A percentile compares a stretch with the other conserved stretches of the same genome.
Conservation (phyloP, 2,329 filamentous ascomycete species). For the Ophiocordyceps camponoti-saundersi region DNA sequence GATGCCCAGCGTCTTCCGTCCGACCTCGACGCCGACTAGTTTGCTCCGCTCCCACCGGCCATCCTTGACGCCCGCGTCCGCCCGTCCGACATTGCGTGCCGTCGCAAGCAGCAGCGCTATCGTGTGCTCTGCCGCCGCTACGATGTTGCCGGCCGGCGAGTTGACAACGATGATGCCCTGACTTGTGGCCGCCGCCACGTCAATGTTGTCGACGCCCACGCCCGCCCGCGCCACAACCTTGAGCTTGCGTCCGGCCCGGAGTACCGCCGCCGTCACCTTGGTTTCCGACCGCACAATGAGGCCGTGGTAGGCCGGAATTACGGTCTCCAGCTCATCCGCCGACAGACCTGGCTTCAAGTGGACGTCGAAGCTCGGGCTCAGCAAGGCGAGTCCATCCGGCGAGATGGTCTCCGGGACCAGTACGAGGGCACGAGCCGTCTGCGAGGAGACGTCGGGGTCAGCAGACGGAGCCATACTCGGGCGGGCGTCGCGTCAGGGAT, state of each 20-base stretch:
- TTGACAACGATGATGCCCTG: conserved; percentile 69
- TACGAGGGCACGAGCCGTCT: conserved; percentile 24
- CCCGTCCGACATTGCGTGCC: conserved; percentile 56
- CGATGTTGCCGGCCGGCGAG: conserved; percentile 62
- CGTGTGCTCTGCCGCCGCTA: conserved; percentile 65
- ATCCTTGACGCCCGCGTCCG: conserved; percentile 50
- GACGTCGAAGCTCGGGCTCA: conserved; percentile 50
- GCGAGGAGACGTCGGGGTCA: conserved; percentile 1
- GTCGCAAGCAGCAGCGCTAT: conserved; percentile 58
- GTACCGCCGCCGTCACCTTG: conserved; percentile 53
- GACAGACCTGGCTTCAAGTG: conserved; percentile 48
- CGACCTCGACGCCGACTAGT: conserved; percentile 62
- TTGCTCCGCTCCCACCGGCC: conserved; percentile 61
- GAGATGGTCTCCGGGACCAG: conserved; percentile 70
- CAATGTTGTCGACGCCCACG: conserved; percentile 70
- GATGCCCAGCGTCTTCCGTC: conserved; percentile 59
- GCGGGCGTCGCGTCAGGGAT: background rate
- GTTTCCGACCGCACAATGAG: conserved; percentile 71
- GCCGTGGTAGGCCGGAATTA: conserved; percentile 57
- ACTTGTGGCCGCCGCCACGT: conserved; percentile 54
- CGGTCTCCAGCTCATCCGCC: conserved; percentile 42
- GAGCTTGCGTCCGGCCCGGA: conserved; percentile 48
- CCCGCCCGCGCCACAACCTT: conserved; percentile 68
- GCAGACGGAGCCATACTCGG: conserved; percentile 12
- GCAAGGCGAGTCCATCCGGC: conserved; percentile 55